Conservation (phyloP, 768 basidiomycete genomes). For the Gloeostereum incarnatum region DNA sequence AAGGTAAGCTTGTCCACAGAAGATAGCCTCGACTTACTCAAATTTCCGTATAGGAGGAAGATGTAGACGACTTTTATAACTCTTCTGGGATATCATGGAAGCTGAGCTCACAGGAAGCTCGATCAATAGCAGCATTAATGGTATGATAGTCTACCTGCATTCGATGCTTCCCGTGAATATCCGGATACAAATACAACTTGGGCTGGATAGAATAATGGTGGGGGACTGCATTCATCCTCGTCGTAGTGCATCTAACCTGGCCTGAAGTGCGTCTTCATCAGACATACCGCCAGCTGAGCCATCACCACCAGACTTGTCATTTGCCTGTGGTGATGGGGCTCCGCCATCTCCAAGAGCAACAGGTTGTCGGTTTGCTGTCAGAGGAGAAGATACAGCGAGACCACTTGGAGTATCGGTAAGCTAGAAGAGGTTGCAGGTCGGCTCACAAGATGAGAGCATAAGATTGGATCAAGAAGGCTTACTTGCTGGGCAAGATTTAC, state of each 20-base stretch:
- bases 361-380: slow-evolving; percentile 60
- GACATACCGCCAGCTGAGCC: slow-evolving; percentile 31
- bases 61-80: slow-evolving; percentile 91
- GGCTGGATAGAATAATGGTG: too few relatives aligned
- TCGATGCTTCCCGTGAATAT: too few relatives aligned
- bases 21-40: slow-evolving; percentile 4
- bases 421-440: slow-evolving; percentile 25
- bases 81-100: slow-evolving; percentile 90
- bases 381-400: slow-evolving; percentile 48
- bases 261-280: slow-evolving; percentile 92
- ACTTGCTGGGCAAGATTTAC: slow-evolving; percentile 85
- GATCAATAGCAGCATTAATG: slow-evolving; percentile 54
- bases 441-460: slow-evolving; percentile 8
- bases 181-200: too few relatives aligned
- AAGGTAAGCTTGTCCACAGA: slow-evolving; percentile 31
- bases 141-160: neutral
- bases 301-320: slow-evolving; percentile 14
- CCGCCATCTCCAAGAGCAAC: slow-evolving; percentile 77
- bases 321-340: slow-evolving; percentile 22
- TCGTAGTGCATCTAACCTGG: slow-evolving; percentile 83
- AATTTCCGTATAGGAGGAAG: slow-evolving; percentile 61
- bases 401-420: slow-evolving; percentile 78
- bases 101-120: slow-evolving; percentile 68
- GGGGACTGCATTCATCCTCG: slow-evolving; percentile 58
- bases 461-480: slow-evolving; percentile 9